phyloP scores from a whole-genome alignment of 2,329 filamentous ascomycete species.

The Grosmannia penicillata region DNA sequence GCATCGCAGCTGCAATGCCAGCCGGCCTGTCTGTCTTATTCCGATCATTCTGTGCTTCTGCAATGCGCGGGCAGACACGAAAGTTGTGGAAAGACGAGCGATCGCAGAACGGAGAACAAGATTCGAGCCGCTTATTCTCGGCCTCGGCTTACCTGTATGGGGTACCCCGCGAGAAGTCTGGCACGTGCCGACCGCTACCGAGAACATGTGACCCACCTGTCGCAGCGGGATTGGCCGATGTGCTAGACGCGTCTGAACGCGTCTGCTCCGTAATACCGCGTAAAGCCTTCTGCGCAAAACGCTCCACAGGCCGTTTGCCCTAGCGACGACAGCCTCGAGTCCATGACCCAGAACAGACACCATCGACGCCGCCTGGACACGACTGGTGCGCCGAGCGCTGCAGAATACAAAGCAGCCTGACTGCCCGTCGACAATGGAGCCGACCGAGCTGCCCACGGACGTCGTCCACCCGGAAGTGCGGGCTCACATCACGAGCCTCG shows the following conservation, averaged over 20 bases:
- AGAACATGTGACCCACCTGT: not conserved
- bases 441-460: slow-evolving; percentile 34
- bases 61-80: too few relatives aligned
- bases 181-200: not conserved
- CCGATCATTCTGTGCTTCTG: slow-evolving; percentile 5
- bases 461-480: slow-evolving; percentile 83
- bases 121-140: not conserved
- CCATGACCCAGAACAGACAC: not conserved
- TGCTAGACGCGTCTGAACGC: not conserved
- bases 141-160: not conserved
- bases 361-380: not conserved
- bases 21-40: slow-evolving; percentile 11
- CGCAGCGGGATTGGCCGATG: not conserved
- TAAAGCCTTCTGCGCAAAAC: not conserved
- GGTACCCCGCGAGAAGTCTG: not conserved
- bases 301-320: not conserved
- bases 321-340: not conserved
- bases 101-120: not conserved
- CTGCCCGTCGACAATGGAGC: slow-evolving; percentile 30
- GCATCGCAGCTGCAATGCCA: slow-evolving; percentile 29
- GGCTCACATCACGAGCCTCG: slow-evolving; percentile 83
- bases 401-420: too few relatives aligned
- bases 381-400: not conserved
- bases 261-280: slow-evolving; percentile 1
- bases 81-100: too few relatives aligned